phyloP scores from a whole-genome alignment of 2,329 filamentous ascomycete genomes.

The Aspergillus quadrilineatus region DNA sequence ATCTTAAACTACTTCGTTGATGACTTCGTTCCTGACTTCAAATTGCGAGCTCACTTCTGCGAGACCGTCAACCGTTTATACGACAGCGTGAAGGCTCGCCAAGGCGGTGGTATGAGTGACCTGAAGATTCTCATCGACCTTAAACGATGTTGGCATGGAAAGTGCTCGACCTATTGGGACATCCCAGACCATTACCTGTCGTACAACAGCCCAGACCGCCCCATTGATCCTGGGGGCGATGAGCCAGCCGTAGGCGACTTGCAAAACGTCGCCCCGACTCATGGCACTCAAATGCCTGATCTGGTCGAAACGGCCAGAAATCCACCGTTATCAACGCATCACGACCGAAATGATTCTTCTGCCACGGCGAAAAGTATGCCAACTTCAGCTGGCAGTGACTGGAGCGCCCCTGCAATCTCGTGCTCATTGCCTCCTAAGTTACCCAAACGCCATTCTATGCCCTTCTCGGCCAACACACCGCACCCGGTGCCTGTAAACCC shows the following conservation, averaged over 20 bases:
- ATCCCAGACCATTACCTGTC: constrained; percentile 62
- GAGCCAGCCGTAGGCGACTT: constrained; percentile 40
- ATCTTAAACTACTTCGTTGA: constrained; percentile 97
- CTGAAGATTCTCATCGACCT: constrained; percentile 89
- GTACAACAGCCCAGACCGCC: constrained; percentile 60
- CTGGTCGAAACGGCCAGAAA: constrained; percentile 7
- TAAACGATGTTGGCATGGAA: constrained; percentile 95
- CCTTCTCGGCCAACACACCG: constrained; percentile 36
- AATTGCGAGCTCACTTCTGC: constrained; percentile 76
- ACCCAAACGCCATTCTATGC: constrained; percentile 39
- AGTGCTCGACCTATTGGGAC: constrained; percentile 89
- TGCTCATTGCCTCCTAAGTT: constrained; percentile 58
- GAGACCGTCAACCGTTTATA: constrained; percentile 69
- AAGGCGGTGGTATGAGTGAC: constrained; percentile 58
- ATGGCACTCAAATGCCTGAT: constrained; percentile 8
- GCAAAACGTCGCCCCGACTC: constrained; percentile 19
- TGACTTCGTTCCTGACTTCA: constrained; percentile 78
- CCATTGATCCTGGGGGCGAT: constrained; percentile 74
- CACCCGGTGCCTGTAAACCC: constrained; percentile 44
- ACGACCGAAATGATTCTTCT: constrained; percentile 38
- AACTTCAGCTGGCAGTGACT: constrained; percentile 43
- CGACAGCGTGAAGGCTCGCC: constrained; percentile 50
- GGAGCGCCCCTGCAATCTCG: constrained; percentile 58
- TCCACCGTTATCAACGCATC: constrained; percentile 21
- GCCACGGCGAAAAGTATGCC: constrained; percentile 38